Base-by-base conservation (phyloP, 129 eudicot genomes). In the Smallanthus sonchifolius region DNA sequence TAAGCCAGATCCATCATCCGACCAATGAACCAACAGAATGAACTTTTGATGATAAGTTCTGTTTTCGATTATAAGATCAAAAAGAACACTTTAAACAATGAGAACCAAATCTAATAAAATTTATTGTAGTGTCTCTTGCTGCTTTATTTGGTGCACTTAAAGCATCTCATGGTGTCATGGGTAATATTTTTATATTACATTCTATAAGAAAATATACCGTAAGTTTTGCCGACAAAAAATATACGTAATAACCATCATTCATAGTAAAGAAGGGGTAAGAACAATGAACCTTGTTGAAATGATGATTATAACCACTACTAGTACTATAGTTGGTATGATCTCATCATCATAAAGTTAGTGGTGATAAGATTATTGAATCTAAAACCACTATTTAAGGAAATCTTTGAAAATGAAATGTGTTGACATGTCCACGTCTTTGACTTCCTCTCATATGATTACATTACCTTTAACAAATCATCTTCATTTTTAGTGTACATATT, bases 321-420 rank as follows among this genome's bases (percentile, higher is more conserved):
- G 49, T 72, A 80, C 75, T 76, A 73, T 71, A 44, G 77, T 77
- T 73, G 81, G 86, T 61, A 77, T 73, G 69, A 57, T 71, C 65
- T 77, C 79, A 77, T 82, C 68, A 82, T 73, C 75, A 81, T 65
- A 68, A 66, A 82, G 86, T 77, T 51, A 73, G 86, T 82, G 86
- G 83, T 66, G 80, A 74, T 61, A 82, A 73, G 62, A 40, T 75
- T 66, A 37, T 17, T 81, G 77, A 71, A 75, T 81, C 72, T 70
- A 68, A 42, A 49, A 60, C 83, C 79, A 82, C 80, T 79, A 70
- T 73, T 77, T 77, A 66, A 16, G 79, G 79, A 82, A 67, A 63
- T 75, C 72, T 72, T 70, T 73, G 14, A 39, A 67, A 77, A 35
- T 49, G 54, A 73, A 32, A 77, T 71, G 59, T 82, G 55, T 80